Base-by-base conservation (phyloP, 2,329 filamentous ascomycete species). In the Botrytis hyacinthi region DNA sequence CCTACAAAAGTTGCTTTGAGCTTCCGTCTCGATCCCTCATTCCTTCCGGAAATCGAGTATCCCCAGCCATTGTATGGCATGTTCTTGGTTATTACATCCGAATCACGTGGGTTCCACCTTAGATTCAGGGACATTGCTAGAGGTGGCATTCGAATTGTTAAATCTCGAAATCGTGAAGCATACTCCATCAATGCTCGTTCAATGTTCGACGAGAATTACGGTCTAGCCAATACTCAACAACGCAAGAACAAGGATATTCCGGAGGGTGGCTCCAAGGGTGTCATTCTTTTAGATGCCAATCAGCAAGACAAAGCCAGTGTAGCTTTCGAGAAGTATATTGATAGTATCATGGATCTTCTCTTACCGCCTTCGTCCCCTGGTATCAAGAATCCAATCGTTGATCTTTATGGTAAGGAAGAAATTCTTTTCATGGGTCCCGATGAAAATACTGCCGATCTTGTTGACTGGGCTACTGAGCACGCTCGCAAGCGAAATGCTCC, bases 201-300 rank as follows among this genome's bases (percentile, higher is more conserved):
- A 73, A 88, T 99, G 76, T 99, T 99, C 80, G 96, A 99, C 79
- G 96, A 99, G 85, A 99, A 99, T 84, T 99, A 99, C 84, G 97
- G 96, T 76, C 89, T 99, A 75, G 95, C 96, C 77, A 98, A 97
- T 84, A 99, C 96, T 0, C 96, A 99, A 84, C 96, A 99, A 85
- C 93, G 96, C 81, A 99, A 99, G 89, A 99, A 99, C 88, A 99
- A 99, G 87, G 96, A 99, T 80, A 99, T 99, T 70, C 96, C 96
- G 4, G 96, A 99, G 85, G 96, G 96, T 76, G 96, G 96, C 72
- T 97, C 95, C 80, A 99, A 99, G 86, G 96, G 96, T 85, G 96
- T 99, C 73, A 95, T 99, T 75, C 88, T 99, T 65, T 90, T 99
- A 59, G 95, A 99, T 82, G 90, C 93, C 76, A 92, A 95, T 82